phyloP scores from a whole-genome alignment of 331 rosid species.

The Malus hybrid region DNA sequence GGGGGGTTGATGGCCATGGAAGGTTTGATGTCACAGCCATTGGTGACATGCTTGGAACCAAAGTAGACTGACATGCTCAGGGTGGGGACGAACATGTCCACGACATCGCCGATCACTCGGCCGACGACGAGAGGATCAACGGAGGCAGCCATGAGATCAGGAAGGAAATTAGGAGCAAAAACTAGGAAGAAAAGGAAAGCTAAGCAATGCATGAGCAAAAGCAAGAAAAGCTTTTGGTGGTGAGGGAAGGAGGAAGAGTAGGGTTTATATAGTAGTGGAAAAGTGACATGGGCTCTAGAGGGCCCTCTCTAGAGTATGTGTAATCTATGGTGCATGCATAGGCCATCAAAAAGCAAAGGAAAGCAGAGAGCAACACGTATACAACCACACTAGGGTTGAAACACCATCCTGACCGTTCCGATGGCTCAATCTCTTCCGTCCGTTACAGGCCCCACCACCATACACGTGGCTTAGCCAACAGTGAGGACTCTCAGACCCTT shows the following conservation, averaged over 20 bases:
- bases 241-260: not conserved
- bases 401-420: slow-evolving; percentile 17
- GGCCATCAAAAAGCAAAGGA: slow-evolving; percentile 25
- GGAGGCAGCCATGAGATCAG: slow-evolving; percentile 48
- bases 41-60: slow-evolving; percentile 69
- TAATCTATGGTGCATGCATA: slow-evolving; percentile 38
- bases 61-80: slow-evolving; percentile 63
- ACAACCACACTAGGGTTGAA: slow-evolving; percentile 3
- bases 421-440: slow-evolving; percentile 30
- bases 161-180: not conserved
- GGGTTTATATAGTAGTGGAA: slow-evolving; percentile 29
- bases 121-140: slow-evolving; percentile 87
- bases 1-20: slow-evolving; percentile 59
- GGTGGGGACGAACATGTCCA: slow-evolving; percentile 73
- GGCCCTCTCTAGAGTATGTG: slow-evolving; percentile 6
- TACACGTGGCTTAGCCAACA: not conserved
- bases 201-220: not conserved
- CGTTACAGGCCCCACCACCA: not conserved
- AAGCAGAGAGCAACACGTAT: slow-evolving; percentile 39
- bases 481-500: too few species aligned
- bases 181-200: not conserved
- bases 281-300: not conserved
- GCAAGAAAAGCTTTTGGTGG: not conserved
- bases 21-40: slow-evolving; percentile 84
- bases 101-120: slow-evolving; percentile 79